Base-by-base conservation (phyloP, 176 grass and related monocot species). In the Triticum turgidum region DNA sequence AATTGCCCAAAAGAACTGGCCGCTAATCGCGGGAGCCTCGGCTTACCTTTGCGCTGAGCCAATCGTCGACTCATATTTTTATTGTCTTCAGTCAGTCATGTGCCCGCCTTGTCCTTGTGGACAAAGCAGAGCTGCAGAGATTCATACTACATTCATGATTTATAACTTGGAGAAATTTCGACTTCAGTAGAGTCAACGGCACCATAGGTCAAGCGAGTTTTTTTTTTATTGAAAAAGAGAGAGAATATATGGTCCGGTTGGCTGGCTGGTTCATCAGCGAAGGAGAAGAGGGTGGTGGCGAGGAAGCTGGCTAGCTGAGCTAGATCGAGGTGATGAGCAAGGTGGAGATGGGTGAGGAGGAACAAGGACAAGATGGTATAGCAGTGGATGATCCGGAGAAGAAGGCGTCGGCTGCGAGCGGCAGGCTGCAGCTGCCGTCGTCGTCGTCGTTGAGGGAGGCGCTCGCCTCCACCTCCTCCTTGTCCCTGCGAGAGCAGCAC, bases 371-470 rank as follows among this genome's bases (percentile, higher is more conserved):
- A 1, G 74, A 34, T 49, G 20, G 11, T 14, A 77, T 54, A 18
- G 8, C 9, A 1, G 73, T 32, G 9, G 44, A 32, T 1, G 45
- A 56, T 29, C 1, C 27, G 4, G 74, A 77, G 74, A 34, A 77
- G 47, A 34, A 77, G 73, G 73, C 49, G 45, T 15, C 44, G 45
- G 15, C 73, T 7, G 51, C 73, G 49, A 77, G 6, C 33, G 22
- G 74, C 47, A 56, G 74, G 74, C 27, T 34, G 49, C 74, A 56
- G 2, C 74, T 77, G 56, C 51, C 51, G 25, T 0, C 73, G 45
- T 76, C 73, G 73, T 76, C 73, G 45, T 77, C 74, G 47, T 3
- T 77, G 74, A 56, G 74, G 74, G 74, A 77, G 74, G 47, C 27
- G 27, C 74, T 77, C 27, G 21, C 74, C 73, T 76, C 45, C 13